phyloP scores from a whole-genome alignment of 495 filamentous ascomycete genomes.

The Penicillium odoratum region DNA sequence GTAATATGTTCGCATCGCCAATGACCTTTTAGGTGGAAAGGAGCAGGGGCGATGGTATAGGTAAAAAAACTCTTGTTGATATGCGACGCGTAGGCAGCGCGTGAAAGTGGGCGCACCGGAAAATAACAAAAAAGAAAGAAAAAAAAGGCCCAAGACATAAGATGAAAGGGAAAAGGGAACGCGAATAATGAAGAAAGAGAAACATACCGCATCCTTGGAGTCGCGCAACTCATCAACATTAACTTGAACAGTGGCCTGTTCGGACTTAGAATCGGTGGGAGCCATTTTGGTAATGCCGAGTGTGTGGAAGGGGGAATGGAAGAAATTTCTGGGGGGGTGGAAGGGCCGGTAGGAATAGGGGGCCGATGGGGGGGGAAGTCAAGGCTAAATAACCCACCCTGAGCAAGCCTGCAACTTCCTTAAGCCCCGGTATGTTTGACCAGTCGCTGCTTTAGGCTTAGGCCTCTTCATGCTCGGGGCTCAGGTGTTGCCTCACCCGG shows the following conservation, averaged over 20 bases:
- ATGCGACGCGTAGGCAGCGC: conserved; percentile 28
- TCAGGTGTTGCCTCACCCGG: conserved; percentile 1
- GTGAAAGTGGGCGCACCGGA: neutral
- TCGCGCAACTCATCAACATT: conserved; percentile 62
- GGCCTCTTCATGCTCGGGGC: conserved; percentile 5
- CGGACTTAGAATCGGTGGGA: conserved; percentile 6
- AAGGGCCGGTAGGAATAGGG: conserved; percentile 10
- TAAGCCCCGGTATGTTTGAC: conserved; percentile 11
- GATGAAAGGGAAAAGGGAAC: conserved; percentile 1
- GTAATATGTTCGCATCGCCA: neutral
- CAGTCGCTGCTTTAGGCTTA: conserved; percentile 33
- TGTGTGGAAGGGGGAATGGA: conserved; percentile 6
- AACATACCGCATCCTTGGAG: conserved; percentile 65
- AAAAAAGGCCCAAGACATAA: conserved; percentile 7
- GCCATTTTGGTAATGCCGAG: conserved; percentile 7
- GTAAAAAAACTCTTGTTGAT: conserved; percentile 14
- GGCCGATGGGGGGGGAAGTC: conserved; percentile 9
- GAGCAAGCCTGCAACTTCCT: neutral
- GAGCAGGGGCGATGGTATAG: neutral
- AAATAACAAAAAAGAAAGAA: conserved; percentile 19
- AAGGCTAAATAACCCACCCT: conserved; percentile 23
- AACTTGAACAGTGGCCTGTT: conserved; percentile 40
- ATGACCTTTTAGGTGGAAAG: conserved; percentile 1
- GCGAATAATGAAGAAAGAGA: conserved; percentile 9
- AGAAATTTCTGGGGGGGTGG: conserved; percentile 22